Base-by-base conservation (phyloP, 768 basidiomycete genomes). In the Pholiota microspora region DNA sequence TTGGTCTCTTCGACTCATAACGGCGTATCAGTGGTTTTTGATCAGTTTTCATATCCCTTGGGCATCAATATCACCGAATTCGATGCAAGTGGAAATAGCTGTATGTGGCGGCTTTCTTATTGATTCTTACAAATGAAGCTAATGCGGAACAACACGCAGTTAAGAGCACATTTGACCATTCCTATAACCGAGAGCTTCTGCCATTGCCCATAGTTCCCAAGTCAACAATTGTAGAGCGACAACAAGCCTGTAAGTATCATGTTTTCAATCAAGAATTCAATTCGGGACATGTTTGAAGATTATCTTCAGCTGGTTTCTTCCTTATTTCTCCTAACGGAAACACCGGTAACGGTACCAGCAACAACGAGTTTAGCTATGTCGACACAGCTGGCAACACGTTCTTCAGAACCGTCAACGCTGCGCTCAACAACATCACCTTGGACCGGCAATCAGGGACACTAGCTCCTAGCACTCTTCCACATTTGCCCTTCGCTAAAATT, bases 321-420 rank as follows among this genome's bases (percentile, higher is more conserved):
- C 67, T 70, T 10, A 61, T 72, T 1, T 65, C 71, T 0, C 64
- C 74, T 28, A 67, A 69, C 1, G 81, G 82, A 10, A 84, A 82
- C 63, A 67, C 68, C 6, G 88, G 84, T 0, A 88, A 88, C 51
- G 88, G 88, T 25, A 87, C 85, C 5, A 88, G 74, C 68, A 81
- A 78, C 69, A 90, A 90, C 65, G 78, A 76, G 0, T 84, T 91
- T 68, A 68, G 65, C 29, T 92, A 89, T 63, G 58, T 66, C 9
- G 87, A 91, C 64, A 59, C 61, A 42, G 67, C 69, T 5, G 84
- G 82, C 47, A 85, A 90, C 67, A 87, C 86, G 0, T 92, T 77
- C 67, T 67, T 69, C 51, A 74, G 88, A 52, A 62, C 71, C 21
- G 88, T 92, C 51, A 73, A 82, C 56, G 84, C 86, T 2, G 79